phyloP scores from a whole-genome alignment of 495 filamentous ascomycete species.

The Xylaria telfairii region DNA sequence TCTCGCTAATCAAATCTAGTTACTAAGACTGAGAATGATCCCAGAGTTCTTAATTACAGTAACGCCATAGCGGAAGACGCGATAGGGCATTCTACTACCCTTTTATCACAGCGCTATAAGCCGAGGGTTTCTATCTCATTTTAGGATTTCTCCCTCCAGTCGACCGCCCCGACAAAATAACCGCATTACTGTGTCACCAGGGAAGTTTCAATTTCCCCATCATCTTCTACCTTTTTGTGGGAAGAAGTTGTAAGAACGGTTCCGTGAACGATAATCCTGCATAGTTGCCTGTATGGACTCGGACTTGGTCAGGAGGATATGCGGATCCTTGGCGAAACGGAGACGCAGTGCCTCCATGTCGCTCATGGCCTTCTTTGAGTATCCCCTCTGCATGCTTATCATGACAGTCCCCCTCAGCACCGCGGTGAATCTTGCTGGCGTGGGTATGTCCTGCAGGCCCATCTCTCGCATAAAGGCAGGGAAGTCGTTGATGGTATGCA shows the following conservation, averaged over 20 bases:
- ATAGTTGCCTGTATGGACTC: background rate
- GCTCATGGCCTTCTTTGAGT: conserved; percentile 37
- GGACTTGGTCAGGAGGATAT: background rate
- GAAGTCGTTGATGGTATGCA: conserved; percentile 52
- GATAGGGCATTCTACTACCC: background rate
- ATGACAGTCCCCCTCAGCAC: conserved; percentile 47
- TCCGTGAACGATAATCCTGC: background rate
- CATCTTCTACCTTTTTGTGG: background rate
- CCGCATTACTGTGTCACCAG: background rate
- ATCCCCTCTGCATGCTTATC: conserved; percentile 50
- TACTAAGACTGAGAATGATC: background rate
- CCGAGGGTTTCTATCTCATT: background rate
- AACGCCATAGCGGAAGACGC: background rate
- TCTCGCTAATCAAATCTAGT: background rate
- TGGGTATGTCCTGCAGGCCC: conserved; percentile 43
- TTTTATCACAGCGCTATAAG: background rate
- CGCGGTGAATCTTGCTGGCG: conserved; percentile 38
- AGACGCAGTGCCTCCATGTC: background rate
- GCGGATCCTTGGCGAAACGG: background rate
- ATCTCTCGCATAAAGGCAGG: conserved; percentile 50
- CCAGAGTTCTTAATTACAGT: background rate
- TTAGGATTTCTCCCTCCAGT: background rate
- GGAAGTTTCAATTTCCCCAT: background rate
- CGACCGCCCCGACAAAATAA: background rate
- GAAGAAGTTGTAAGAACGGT: conserved; percentile 4